Conservation (phyloP, 2,329 filamentous ascomycete species). For the Gaeumannomyces sp. region DNA sequence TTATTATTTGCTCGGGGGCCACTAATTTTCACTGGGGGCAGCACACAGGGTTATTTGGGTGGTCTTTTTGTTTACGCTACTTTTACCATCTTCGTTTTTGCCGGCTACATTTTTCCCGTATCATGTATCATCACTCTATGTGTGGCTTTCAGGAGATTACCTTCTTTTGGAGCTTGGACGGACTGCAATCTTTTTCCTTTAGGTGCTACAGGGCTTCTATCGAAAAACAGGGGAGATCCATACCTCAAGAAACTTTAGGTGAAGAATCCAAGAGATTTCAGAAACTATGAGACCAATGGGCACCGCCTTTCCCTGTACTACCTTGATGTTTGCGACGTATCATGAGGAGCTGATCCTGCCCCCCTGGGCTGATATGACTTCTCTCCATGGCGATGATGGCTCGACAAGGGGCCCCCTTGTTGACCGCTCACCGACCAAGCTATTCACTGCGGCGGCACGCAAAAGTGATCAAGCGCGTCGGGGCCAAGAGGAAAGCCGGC, state of each 20-base stretch:
- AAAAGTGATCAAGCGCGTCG: background rate
- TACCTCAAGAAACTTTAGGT: background rate
- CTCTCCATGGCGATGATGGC: background rate
- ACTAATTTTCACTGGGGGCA: background rate
- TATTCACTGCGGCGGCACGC: background rate
- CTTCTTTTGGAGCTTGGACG: background rate
- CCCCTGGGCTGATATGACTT: too few species aligned
- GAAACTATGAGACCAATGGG: background rate
- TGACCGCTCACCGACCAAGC: background rate
- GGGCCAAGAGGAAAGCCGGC: background rate
- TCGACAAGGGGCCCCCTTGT: background rate
- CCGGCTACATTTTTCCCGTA: background rate
- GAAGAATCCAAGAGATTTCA: background rate
- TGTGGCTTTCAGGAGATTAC: background rate
- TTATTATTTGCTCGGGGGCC: background rate
- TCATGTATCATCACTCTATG: background rate
- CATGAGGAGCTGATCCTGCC: too few species aligned
- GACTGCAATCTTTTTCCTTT: too few species aligned
- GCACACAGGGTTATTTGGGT: background rate
- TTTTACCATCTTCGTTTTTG: background rate
- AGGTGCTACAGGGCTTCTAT: background rate
- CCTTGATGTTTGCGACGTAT: background rate
- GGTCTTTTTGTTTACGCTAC: background rate
- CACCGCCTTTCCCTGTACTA: background rate
- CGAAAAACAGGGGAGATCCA: background rate